Evolutionary conservation across 768 basidiomycete species (phyloP).

Genomic region (Mycena amicta): DNA sequence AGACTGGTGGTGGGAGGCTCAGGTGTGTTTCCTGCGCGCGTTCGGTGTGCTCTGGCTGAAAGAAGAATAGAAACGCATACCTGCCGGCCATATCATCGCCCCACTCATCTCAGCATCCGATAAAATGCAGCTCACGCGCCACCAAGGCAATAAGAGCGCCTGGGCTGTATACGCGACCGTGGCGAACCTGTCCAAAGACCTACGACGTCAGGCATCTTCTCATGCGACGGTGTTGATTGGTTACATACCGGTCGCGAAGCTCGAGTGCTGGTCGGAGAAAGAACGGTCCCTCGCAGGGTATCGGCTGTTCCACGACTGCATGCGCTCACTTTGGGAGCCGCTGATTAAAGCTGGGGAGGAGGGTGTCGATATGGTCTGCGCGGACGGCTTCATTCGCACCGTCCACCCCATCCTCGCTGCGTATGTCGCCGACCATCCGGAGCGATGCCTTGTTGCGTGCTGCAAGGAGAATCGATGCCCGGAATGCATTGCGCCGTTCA

Average conservation of each 20-base stretch:
- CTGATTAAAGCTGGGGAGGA: conserved; percentile 19
- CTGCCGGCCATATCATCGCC: conserved; percentile 21
- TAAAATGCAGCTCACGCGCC: conserved; percentile 34
- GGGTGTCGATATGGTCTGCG: conserved; percentile 20
- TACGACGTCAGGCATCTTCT: conserved; percentile 25
- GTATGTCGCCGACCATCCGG: conserved; percentile 15
- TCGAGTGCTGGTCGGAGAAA: conserved; percentile 26
- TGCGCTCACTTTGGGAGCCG: conserved; percentile 26
- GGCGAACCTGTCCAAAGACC: conserved; percentile 32
- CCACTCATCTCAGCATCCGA: conserved; percentile 39
- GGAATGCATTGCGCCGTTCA: conserved; percentile 2
- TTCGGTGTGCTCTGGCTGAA: neutral
- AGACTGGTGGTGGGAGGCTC: conserved; percentile 35
- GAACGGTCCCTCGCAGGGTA: conserved; percentile 23
- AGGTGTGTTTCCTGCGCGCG: too few relatives aligned
- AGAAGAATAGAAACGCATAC: conserved; percentile 6
- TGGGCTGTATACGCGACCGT: conserved; percentile 40
- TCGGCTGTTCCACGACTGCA: conserved; percentile 38
- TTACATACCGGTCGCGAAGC: conserved; percentile 37
- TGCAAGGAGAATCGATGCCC: conserved; percentile 20
- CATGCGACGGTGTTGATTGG: conserved; percentile 34
- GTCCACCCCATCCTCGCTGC: conserved; percentile 20
- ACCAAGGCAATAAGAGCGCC: conserved; percentile 34
- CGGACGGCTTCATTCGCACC: conserved; percentile 1
- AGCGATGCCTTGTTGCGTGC: conserved; percentile 9